Conservation (phyloP, 2,329 filamentous ascomycete species). For the Metarhizium rileyi region DNA sequence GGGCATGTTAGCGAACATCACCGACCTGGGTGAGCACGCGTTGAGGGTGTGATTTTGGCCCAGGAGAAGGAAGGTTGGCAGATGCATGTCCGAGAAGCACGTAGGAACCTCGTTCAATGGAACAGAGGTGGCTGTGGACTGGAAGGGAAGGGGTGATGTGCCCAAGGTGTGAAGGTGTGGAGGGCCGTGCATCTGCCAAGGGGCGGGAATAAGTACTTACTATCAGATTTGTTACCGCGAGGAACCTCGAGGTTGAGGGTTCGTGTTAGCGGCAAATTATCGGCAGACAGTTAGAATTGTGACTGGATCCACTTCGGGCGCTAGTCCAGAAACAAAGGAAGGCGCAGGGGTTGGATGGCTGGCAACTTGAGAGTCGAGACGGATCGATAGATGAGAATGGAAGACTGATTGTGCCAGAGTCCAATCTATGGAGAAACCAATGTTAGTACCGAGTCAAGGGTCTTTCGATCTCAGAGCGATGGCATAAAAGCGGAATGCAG, state of each 20-base stretch:
- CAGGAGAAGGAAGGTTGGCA: slow-evolving; percentile 11
- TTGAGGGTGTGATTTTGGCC: slow-evolving; percentile 11
- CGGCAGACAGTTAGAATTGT: slow-evolving; percentile 4
- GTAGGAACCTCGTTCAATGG: not conserved
- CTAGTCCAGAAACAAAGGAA: slow-evolving; percentile 6
- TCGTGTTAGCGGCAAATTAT: slow-evolving; percentile 9
- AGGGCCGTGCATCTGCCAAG: slow-evolving; percentile 1
- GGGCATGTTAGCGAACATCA: slow-evolving; percentile 20
- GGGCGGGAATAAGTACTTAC: slow-evolving; percentile 9
- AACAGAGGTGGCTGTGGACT: slow-evolving; percentile 2
- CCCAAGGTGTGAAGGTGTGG: not conserved
- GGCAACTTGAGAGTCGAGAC: not conserved
- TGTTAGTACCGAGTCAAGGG: not conserved
- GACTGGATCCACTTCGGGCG: not conserved
- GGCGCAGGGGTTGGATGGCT: slow-evolving; percentile 9
- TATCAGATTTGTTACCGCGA: not conserved
- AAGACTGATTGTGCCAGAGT: not conserved
- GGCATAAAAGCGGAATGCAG: not conserved
- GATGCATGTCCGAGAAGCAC: not conserved
- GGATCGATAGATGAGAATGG: not conserved
- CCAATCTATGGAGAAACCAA: slow-evolving; percentile 2
- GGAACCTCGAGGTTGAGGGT: slow-evolving; percentile 1
- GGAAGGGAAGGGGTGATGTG: not conserved
- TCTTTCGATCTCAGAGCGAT: not conserved
- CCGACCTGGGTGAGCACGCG: slow-evolving; percentile 5